Conservation (phyloP, 2,329 filamentous ascomycete genomes). For the Aspergillus sp. region DNA sequence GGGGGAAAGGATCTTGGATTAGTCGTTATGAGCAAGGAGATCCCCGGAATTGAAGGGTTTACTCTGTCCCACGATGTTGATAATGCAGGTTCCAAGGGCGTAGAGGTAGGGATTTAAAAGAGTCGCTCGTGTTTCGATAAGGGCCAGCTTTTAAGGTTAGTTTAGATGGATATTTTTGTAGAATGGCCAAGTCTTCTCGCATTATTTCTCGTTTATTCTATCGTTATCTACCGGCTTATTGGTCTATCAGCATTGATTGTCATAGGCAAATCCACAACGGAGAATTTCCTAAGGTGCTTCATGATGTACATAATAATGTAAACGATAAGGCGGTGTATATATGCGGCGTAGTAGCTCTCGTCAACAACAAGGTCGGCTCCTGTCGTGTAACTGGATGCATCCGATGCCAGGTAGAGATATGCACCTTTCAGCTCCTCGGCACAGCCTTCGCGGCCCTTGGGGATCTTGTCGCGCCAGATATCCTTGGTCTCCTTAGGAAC, state of each 20-base stretch:
- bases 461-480: too few relatives aligned
- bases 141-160: background rate
- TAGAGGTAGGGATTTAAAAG: too few relatives aligned
- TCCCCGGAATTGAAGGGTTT: background rate
- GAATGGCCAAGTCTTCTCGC: background rate
- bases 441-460: too few relatives aligned
- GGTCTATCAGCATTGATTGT: background rate
- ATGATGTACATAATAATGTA: too few relatives aligned
- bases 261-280: too few relatives aligned
- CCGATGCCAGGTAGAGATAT: conserved; percentile 50
- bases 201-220: background rate
- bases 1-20: background rate
- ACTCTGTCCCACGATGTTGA: background rate
- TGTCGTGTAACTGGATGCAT: conserved; percentile 81
- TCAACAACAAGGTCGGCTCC: conserved; percentile 70
- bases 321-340: background rate
- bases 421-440: too few relatives aligned
- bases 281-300: too few relatives aligned
- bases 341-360: conserved; percentile 60
- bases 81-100: background rate
- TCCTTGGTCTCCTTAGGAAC: too few relatives aligned
- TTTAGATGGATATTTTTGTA: background rate
- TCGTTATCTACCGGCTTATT: background rate
- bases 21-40: background rate
- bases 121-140: background rate